Evolutionary conservation across 805 yeast genomes (phyloP).

Genomic region (Torulaspora gathmanii): DNA sequence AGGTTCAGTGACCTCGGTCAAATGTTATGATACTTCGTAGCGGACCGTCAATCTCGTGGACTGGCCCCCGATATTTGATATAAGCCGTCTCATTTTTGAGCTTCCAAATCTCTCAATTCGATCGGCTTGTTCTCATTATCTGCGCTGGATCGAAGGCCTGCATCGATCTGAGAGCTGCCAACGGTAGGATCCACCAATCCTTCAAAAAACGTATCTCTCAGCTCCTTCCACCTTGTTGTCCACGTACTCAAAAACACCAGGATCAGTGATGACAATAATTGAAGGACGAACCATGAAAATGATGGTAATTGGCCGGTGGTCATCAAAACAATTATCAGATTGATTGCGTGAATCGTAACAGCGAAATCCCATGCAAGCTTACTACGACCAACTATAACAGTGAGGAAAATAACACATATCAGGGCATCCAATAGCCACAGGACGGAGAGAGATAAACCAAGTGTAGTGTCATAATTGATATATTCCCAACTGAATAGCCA

Average conservation of each 20-base stretch:
- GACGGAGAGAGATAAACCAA: constrained; percentile 68
- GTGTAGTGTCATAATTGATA: constrained; percentile 66
- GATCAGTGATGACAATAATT: constrained; percentile 58
- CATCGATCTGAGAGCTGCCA: not conserved
- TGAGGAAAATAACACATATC: constrained; percentile 76
- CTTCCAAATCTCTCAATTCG: constrained; percentile 27
- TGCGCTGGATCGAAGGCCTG: constrained; percentile 8
- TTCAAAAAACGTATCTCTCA: constrained; percentile 84
- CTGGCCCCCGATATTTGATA: not conserved
- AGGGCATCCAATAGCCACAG: constrained; percentile 83
- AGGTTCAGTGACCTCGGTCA: not conserved
- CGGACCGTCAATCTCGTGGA: not conserved
- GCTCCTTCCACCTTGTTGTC: constrained; percentile 86
- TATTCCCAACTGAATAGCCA: constrained; percentile 82
- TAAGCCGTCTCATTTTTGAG: constrained; percentile 16
- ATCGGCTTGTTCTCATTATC: constrained; percentile 4
- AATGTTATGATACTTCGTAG: not conserved
- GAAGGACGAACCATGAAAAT: constrained; percentile 81
- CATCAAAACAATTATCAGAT: constrained; percentile 63
- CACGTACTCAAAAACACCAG: constrained; percentile 82
- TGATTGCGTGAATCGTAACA: constrained; percentile 80
- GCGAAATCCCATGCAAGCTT: constrained; percentile 97
- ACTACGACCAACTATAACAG: constrained; percentile 84
- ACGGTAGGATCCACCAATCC: constrained; percentile 59
- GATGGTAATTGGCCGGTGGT: constrained; percentile 68